Evolutionary conservation across 225 moss, liverwort and hornwort genomes (phyloP), one percentile per base, ranked within the genome.

Genomic region (Polytrichum formosum): DNA sequence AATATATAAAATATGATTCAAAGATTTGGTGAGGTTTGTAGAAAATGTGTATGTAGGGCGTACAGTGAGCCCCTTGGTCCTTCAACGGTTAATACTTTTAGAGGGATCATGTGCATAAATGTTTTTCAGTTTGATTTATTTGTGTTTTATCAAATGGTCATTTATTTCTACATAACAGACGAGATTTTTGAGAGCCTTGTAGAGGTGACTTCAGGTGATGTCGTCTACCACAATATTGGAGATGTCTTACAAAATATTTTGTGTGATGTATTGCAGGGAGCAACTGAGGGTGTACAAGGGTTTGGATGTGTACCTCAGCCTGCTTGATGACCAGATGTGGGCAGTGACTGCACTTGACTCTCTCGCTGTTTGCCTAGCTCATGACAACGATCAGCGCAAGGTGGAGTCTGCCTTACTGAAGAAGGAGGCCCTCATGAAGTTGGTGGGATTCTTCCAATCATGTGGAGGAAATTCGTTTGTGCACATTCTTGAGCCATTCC

Each of bases 351-450:
- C 96, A 18, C 82, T 96, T 69, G 96, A 96, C 75, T 96, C 96
- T 28, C 79, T 96, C 67, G 87, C 93, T 26, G 92, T 93, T 60
- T 96, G 96, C 71, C 81, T 96, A 73, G 90, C 93, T 58, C 92
- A 91, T 80, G 93, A 96, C 67, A 96, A 96, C 68, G 96, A 96
- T n/a, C 90, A 90, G 80, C 85, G 87, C 62, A 96, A 89, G 79
- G 93, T 96, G 78, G 96, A 96, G 74, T 87, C 88, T 70, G 81
- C 89, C 66, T 84, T 96, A 67, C 77, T 96, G 7, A 89, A 81
- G 73, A 86, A 86, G 74, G 96, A 93, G 70, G 88, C 93, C 9
- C 61, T 96, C 64, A 75, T 86, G 76, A 96, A 96, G 87, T 83
- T 96, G 75, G 96, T 96, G 73, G 82, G 84, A 56, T 96, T 93